A percentile compares a stretch with the other conserved stretches of the same genome.
These are phyloP conservation scores for Thermochaetoides dissita DNA, from an alignment of 2,329 filamentous ascomycete genomes.

Conservation along the genomic window DNA sequence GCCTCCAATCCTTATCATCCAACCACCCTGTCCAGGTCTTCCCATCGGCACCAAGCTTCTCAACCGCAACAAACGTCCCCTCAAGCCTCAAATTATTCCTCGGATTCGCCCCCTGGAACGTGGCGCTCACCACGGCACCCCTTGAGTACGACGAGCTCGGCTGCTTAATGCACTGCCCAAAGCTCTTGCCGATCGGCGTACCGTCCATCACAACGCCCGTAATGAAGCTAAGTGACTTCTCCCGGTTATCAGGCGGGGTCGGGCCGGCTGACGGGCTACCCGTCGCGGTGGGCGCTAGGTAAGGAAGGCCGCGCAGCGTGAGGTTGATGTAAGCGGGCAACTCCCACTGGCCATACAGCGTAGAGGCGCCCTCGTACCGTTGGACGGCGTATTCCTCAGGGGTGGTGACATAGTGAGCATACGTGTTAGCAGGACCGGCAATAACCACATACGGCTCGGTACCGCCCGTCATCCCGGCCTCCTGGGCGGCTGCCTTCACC, in stretches of 20 bases:
- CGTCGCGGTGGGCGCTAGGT: constrained; percentile 38
- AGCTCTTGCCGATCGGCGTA: constrained; percentile 48
- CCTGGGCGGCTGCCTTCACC: constrained; percentile 37
- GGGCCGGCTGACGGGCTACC: constrained; percentile 24
- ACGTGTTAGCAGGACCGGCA: constrained; percentile 77
- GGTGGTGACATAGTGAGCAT: constrained; percentile 37
- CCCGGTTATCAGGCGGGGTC: constrained; percentile 65
- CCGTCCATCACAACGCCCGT: constrained; percentile 61
- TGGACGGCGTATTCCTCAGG: constrained; percentile 50
- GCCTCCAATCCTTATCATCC: constrained; percentile 69
- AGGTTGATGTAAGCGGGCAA: constrained; percentile 78
- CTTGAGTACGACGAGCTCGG: constrained; percentile 35
- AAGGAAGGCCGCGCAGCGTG: constrained; percentile 54
- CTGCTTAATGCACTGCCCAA: constrained; percentile 51
- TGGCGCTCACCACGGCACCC: constrained; percentile 48
- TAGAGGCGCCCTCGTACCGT: constrained; percentile 82
- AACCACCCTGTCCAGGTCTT: constrained; percentile 50
- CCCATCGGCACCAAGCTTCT: constrained; percentile 35
- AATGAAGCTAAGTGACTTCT: constrained; percentile 64
- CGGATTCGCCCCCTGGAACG: constrained; percentile 76
- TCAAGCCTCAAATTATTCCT: constrained; percentile 72
- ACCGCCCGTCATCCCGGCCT: constrained; percentile 23
- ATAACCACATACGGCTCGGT: constrained; percentile 58
- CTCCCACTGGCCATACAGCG: constrained; percentile 71
- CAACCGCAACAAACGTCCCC: constrained; percentile 62